Conservation (phyloP, 2,329 filamentous ascomycete genomes). For the Domatiomyces globalis region DNA sequence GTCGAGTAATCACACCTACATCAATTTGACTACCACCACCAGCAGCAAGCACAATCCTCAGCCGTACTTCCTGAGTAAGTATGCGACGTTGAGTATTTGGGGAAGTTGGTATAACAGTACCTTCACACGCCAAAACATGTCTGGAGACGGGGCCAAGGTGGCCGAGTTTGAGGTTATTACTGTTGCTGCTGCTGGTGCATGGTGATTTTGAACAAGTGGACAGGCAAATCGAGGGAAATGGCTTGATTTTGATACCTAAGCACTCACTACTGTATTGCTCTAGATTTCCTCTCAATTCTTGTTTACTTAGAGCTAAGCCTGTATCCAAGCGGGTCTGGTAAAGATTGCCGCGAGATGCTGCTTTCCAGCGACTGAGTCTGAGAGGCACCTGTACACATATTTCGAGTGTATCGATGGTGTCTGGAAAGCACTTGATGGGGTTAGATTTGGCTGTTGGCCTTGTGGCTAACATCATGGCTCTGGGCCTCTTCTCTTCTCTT, state of each 20-base stretch:
- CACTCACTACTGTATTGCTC: background rate
- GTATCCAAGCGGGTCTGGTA: background rate
- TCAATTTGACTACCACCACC: constrained; percentile 19
- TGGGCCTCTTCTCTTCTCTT: no score
- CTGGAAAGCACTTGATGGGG: no score
- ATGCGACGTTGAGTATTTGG: constrained; percentile 31
- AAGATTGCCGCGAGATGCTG: background rate
- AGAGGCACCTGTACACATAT: no score
- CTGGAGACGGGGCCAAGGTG: constrained; percentile 32
- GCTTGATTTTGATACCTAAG: background rate
- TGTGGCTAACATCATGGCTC: no score
- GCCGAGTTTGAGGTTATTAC: constrained; percentile 35
- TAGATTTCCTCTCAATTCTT: background rate
- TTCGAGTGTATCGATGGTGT: no score
- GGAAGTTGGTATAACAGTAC: constrained; percentile 28
- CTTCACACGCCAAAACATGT: constrained; percentile 21
- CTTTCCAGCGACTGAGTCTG: no score
- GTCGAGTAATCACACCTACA: constrained; percentile 29
- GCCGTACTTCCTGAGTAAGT: constrained; percentile 10
- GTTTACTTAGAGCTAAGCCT: background rate
- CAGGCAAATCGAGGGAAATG: background rate
- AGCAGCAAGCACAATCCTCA: constrained; percentile 3
- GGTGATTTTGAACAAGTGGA: background rate
- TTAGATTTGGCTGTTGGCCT: no score
- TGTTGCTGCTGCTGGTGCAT: constrained; percentile 1